Evolutionary conservation across 495 filamentous ascomycete genomes (phyloP).

Genomic region (Xylaria longipes): DNA sequence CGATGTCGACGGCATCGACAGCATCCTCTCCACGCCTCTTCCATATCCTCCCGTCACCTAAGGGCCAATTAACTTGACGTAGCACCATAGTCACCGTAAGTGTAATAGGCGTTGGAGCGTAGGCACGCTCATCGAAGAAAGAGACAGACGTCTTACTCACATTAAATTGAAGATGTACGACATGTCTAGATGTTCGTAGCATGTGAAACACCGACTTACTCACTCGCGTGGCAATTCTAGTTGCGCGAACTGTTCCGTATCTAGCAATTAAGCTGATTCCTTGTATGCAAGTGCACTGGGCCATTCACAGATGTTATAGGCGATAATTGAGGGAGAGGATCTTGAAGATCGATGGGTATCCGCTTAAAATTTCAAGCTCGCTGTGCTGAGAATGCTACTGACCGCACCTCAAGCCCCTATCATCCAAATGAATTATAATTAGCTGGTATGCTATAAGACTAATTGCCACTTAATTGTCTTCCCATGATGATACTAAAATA

Average conservation of each 20-base stretch:
- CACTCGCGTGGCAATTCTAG: not conserved
- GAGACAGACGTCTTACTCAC: not conserved
- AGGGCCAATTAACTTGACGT: not conserved
- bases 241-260: not conserved
- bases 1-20: not conserved
- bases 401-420: not conserved
- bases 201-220: not conserved
- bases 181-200: not conserved
- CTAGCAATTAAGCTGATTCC: not conserved
- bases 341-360: conserved; percentile 13
- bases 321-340: not conserved
- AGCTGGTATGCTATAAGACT: not conserved
- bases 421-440: conserved; percentile 1
- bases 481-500: not conserved
- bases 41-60: not conserved
- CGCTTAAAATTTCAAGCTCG: conserved; percentile 19
- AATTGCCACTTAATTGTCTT: not conserved
- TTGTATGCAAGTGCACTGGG: not conserved
- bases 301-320: not conserved
- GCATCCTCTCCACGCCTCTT: not conserved
- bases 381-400: not conserved
- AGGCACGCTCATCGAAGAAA: not conserved
- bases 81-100: not conserved
- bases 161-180: not conserved
- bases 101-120: not conserved